Base-by-base conservation (phyloP, 352 stramenopile species). In the Phytophthora europaea region DNA sequence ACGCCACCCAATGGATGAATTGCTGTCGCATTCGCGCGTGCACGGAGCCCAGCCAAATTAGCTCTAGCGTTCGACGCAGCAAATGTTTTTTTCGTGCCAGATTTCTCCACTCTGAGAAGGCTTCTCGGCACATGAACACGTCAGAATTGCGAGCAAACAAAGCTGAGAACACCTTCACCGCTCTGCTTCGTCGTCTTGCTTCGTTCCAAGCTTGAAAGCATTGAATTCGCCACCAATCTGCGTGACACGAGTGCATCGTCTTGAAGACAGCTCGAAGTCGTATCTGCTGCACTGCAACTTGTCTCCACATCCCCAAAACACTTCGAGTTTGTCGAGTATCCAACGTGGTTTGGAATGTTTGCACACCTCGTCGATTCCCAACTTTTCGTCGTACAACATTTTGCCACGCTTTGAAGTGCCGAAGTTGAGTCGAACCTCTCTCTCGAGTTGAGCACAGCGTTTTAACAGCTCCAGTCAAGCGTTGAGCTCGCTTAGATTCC, bases 21-120 rank as follows among this genome's bases (percentile, higher is more conserved):
- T 74, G 62, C 10, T 81, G 34, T 33, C 56, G 54, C 65, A 90
- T 64, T 20, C 73, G 75, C 0, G 56, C 43, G 43, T 81, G 76
- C 2, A 90, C 68, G n/a, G 81, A 83, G 2, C 40, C 55, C 7
- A 88, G 33, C 76, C 78, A 84, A 20, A 89, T 80, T 43, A 72
- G 61, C 28, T 83, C 71, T 0, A 86, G 31, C 8, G 68, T 82
- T 16, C 64, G 70, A 6, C 80, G 63, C 2, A 92, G 60, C 3
- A 89, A 70, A 6, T 65, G 28, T 4, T 71, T 75, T 47, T 40
- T 72, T 43, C 58, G 67, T 10, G 65, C 53, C 6, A 77, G 20
- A 9, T 55, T 66, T 47, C 58, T 67, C 82, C 82, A 89, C 52
- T 38, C 59, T 1, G n/a, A 15, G 1, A 83, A 45, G 3, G 75